Evolutionary conservation across 305 asterid genomes (phyloP).

Genomic region (Withania somnifera): DNA sequence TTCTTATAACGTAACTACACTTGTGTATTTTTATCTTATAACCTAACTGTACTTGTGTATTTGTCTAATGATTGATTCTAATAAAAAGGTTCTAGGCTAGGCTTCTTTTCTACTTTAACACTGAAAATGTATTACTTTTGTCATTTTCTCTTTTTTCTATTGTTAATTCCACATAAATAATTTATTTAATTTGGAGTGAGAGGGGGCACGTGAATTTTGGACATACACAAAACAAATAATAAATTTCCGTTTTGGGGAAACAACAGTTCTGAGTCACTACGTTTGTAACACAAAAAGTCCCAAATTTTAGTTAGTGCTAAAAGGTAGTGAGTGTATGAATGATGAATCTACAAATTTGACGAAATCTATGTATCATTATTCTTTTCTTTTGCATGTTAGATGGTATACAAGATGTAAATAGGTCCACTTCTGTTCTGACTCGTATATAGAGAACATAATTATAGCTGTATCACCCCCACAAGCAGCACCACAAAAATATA

Average conservation of each 20-base stretch:
- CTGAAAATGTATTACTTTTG: too few relatives aligned
- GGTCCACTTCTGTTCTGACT: too few relatives aligned
- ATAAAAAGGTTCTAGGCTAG: too few relatives aligned
- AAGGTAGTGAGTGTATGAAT: not conserved
- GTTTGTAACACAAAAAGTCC: not conserved
- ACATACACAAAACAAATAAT: not conserved
- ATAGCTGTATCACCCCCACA: not conserved
- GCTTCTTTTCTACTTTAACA: too few relatives aligned
- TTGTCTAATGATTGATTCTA: too few relatives aligned
- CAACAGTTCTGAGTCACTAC: not conserved
- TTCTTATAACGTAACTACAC: too few relatives aligned
- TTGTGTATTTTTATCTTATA: too few relatives aligned
- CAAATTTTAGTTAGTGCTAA: not conserved
- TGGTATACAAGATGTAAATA: too few relatives aligned
- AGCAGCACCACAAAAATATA: not conserved
- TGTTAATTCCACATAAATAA: too few relatives aligned
- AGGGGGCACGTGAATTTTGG: not conserved
- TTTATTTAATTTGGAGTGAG: too few relatives aligned
- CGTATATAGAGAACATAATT: not conserved
- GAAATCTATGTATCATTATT: not conserved
- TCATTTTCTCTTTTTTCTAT: too few relatives aligned
- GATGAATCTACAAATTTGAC: not conserved
- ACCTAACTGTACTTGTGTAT: too few relatives aligned
- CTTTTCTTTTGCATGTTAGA: not conserved
- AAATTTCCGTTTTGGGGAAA: not conserved